Percentiles rank a stretch among this genome's conserved stretches.
These are phyloP conservation scores for Trichoderma virens DNA, from an alignment of 495 filamentous ascomycete species.

Conservation along the genomic window DNA sequence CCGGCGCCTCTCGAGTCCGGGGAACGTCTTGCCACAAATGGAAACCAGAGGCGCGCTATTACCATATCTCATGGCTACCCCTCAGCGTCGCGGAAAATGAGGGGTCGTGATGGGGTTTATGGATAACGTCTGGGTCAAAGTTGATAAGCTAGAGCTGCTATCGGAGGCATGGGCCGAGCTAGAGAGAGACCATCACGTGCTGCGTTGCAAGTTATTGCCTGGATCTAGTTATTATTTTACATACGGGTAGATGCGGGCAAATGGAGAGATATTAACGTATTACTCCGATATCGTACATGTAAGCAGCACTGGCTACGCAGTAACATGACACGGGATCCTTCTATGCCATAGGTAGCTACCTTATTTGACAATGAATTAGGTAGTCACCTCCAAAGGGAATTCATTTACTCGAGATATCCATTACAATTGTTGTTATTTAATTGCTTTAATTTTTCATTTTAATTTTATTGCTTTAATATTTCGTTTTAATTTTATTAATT, in stretches of 20 bases:
- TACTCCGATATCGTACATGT: too few species aligned
- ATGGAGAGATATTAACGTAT: too few species aligned
- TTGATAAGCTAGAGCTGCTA: background rate
- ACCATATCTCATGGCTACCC: conserved; percentile 1
- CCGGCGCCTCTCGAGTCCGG: background rate
- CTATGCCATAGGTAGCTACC: too few species aligned
- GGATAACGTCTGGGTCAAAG: too few species aligned
- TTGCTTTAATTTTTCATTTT: too few species aligned
- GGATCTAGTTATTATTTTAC: background rate
- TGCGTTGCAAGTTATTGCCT: background rate
- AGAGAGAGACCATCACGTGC: background rate
- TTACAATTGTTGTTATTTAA: too few species aligned
- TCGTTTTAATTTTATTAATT: background rate
- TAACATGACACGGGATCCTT: too few species aligned
- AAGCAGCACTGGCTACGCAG: too few species aligned
- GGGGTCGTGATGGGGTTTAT: background rate
- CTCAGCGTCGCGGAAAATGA: background rate
- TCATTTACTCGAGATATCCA: too few species aligned
- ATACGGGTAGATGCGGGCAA: background rate
- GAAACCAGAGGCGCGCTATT: background rate
- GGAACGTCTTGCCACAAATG: background rate
- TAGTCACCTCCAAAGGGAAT: too few species aligned
- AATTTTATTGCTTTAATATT: background rate
- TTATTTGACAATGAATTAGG: too few species aligned
- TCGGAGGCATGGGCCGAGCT: background rate